phyloP scores from a whole-genome alignment of 257 asterid species.

The Gentiana straminea region DNA sequence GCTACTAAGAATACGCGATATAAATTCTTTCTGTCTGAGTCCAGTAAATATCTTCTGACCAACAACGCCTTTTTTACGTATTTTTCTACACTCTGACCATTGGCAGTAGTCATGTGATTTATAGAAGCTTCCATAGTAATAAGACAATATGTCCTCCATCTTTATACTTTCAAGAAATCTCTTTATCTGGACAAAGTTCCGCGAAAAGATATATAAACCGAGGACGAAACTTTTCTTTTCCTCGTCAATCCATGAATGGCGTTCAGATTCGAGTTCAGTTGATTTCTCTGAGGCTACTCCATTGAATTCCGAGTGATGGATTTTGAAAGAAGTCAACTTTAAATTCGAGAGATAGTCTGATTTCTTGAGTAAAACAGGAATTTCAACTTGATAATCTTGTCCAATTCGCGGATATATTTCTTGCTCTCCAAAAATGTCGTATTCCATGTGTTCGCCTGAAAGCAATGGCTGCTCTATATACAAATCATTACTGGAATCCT shows the following conservation, averaged over 20 bases:
- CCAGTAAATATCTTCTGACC: constrained; percentile 70
- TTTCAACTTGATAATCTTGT: constrained; percentile 47
- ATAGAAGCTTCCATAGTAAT: constrained; percentile 54
- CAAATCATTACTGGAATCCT: constrained; percentile 19
- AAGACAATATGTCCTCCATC: constrained; percentile 39
- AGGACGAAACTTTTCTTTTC: constrained; percentile 47
- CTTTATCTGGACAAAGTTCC: constrained; percentile 42
- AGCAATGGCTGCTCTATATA: constrained; percentile 16
- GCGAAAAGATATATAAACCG: constrained; percentile 53
- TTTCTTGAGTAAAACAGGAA: constrained; percentile 25
- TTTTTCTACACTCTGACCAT: constrained; percentile 54
- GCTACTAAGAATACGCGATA: constrained; percentile 36
- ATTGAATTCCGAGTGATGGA: constrained; percentile 16
- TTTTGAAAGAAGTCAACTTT: constrained; percentile 12
- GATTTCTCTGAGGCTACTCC: constrained; percentile 16
- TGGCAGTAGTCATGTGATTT: constrained; percentile 36
- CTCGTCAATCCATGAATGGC: constrained; percentile 36
- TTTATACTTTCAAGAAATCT: constrained; percentile 41
- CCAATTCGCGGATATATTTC: constrained; percentile 50
- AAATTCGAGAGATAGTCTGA: constrained; percentile 6
- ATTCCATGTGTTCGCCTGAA: constrained; percentile 13
- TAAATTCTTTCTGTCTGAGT: constrained; percentile 56
- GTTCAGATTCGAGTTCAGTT: constrained; percentile 3
- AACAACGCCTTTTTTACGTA: constrained; percentile 34
- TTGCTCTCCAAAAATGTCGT: constrained; percentile 28